Percentiles rank a stretch among this genome's conserved stretches.
Evolutionary conservation across 495 filamentous ascomycete genomes (phyloP).

Genomic region (Melanomma pulvis-pyrius): DNA sequence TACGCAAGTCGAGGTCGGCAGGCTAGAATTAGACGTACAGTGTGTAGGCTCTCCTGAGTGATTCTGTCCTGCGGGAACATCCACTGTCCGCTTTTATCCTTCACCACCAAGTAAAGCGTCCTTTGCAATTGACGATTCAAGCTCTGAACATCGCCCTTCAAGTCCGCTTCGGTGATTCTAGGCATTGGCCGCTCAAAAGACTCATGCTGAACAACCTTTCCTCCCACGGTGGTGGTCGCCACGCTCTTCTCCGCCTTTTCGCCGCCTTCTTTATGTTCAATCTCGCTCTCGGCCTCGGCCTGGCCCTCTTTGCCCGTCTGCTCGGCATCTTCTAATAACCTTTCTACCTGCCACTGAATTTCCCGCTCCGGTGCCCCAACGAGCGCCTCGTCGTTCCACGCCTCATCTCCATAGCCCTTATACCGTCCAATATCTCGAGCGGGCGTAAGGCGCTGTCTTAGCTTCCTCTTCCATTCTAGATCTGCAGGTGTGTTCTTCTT

Average conservation of each 20-base stretch:
- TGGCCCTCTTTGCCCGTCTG: conserved; percentile 47
- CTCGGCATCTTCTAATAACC: conserved; percentile 77
- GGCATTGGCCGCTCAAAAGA: conserved; percentile 71
- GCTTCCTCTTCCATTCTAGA: conserved; percentile 88
- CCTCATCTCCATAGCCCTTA: conserved; percentile 72
- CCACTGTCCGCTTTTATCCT: conserved; percentile 69
- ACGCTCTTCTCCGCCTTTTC: conserved; percentile 47
- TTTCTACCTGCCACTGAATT: conserved; percentile 62
- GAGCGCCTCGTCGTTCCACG: conserved; percentile 92
- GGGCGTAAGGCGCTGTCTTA: conserved; percentile 69
- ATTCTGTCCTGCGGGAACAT: conserved; percentile 73
- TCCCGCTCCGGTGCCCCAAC: conserved; percentile 66
- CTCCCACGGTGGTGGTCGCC: background rate
- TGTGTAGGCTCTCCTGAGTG: conserved; percentile 71
- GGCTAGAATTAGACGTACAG: conserved; percentile 58
- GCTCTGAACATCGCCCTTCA: conserved; percentile 69
- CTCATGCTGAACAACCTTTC: conserved; percentile 55
- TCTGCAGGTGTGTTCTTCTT: conserved; percentile 84
- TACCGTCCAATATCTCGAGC: conserved; percentile 86
- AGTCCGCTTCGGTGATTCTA: conserved; percentile 79
- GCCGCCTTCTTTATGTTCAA: conserved; percentile 56
- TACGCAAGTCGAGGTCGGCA: background rate
- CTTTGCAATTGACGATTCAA: conserved; percentile 74
- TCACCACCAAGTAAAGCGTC: conserved; percentile 86
- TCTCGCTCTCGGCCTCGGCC: conserved; percentile 53